Conservation (phyloP, 768 basidiomycete genomes). For the Baorangia bicolor region DNA sequence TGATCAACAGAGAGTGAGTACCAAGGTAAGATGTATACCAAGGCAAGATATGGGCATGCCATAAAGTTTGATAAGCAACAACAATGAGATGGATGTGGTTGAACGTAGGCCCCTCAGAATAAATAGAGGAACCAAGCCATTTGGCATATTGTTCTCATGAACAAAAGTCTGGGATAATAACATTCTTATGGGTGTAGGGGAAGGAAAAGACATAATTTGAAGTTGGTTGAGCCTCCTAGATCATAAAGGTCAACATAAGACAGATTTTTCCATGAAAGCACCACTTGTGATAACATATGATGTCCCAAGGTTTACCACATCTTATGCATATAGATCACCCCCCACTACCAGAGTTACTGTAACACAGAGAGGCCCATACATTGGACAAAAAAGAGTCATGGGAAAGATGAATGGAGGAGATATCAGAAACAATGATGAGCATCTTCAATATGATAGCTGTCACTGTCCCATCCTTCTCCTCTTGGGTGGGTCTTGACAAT, state of each 20-base stretch:
- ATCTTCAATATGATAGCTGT: not conserved
- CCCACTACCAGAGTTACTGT: not conserved
- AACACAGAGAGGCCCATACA: not conserved
- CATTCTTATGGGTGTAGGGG: not conserved
- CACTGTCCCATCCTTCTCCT: not conserved
- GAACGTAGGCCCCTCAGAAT: not conserved
- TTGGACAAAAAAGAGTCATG: not conserved
- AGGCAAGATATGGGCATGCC: not conserved
- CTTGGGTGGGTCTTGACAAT: not conserved
- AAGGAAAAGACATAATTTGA: not conserved
- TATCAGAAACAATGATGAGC: not conserved
- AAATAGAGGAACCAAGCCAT: not conserved
- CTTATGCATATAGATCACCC: not conserved
- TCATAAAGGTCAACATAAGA: not conserved
- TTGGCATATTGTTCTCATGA: not conserved
- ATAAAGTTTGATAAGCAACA: not conserved
- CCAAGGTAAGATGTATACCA: not conserved
- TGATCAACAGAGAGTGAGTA: not conserved
- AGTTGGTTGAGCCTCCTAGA: not conserved
- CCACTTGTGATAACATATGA: not conserved
- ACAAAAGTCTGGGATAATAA: not conserved
- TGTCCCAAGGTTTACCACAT: not conserved
- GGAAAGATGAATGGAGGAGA: not conserved
- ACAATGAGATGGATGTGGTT: not conserved
- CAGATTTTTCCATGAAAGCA: not conserved